Evolutionary conservation across 139 green algal genomes (phyloP).

Genomic region (Chlamydomonas applanata): DNA sequence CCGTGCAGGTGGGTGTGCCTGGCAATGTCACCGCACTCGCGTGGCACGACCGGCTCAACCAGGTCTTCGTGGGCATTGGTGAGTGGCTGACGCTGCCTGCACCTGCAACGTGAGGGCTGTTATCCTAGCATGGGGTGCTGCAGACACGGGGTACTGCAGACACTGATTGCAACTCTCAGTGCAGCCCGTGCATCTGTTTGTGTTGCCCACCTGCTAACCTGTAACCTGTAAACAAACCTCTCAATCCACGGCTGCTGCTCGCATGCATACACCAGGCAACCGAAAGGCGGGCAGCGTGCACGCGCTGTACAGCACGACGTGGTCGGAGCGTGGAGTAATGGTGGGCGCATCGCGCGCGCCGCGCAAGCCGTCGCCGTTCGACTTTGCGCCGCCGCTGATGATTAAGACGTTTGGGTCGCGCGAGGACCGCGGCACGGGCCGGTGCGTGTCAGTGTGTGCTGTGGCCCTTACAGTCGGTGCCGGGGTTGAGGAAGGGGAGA

Average conservation of each 20-base stretch:
- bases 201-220: neutral
- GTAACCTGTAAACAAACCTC: neutral
- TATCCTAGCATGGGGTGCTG: no score
- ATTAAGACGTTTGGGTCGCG: conserved; percentile 86
- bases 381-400: conserved; percentile 59
- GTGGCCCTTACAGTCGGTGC: neutral
- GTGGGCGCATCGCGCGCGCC: conserved; percentile 55
- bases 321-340: conserved; percentile 75
- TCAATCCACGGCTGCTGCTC: neutral
- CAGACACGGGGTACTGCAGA: no score
- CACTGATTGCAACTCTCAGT: no score
- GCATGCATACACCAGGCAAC: conserved; percentile 29
- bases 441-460: no score
- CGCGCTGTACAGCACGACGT: conserved; percentile 80
- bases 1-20: conserved; percentile 52
- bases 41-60: conserved; percentile 93
- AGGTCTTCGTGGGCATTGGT: conserved; percentile 87
- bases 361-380: conserved; percentile 50
- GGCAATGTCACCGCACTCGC: conserved; percentile 55
- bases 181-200: neutral
- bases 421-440: conserved; percentile 33
- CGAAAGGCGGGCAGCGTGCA: conserved; percentile 54
- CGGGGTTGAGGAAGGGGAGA: no score
- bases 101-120: no score
- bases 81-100: neutral